These are phyloP conservation scores for Lagenaria siceraria DNA, from an alignment of 306 rosid species.

Conservation along the genomic window DNA sequence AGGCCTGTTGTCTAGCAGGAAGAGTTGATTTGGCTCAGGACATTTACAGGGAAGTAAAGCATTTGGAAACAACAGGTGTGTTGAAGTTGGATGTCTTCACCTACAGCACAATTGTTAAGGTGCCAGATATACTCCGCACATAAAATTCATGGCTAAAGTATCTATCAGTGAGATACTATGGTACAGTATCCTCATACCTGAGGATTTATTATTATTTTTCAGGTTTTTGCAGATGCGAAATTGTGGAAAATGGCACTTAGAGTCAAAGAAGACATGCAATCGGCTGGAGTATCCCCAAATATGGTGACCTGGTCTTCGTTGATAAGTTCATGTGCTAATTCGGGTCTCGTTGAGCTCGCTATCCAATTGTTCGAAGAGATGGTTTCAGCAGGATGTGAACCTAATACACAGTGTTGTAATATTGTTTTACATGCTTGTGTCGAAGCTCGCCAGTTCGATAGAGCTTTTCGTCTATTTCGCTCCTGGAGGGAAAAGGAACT, in stretches of 20 bases:
- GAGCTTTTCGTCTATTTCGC: conserved; percentile 81
- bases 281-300: conserved; percentile 73
- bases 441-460: conserved; percentile 81
- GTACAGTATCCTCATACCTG: conserved; percentile 8
- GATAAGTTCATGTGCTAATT: conserved; percentile 90
- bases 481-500: conserved; percentile 54
- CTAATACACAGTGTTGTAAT: conserved; percentile 85
- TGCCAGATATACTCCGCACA: conserved; percentile 3
- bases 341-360: conserved; percentile 82
- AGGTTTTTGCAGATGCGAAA: conserved; percentile 84
- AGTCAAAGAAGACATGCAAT: conserved; percentile 75
- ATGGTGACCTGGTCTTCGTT: conserved; percentile 80
- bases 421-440: conserved; percentile 89
- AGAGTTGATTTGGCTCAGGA: conserved; percentile 90
- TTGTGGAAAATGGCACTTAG: conserved; percentile 80
- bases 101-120: conserved; percentile 96
- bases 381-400: conserved; percentile 73
- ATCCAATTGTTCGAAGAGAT: conserved; percentile 83
- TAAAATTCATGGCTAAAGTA: not conserved
- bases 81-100: conserved; percentile 88
- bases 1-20: conserved; percentile 84
- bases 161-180: not conserved
- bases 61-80: conserved; percentile 62
- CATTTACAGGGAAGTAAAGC: conserved; percentile 64
- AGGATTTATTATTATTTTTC: conserved; percentile 26